Evolutionary conservation across 2,329 filamentous ascomycete species (phyloP), one percentile per base, ranked within the genome.

Genomic region (Ilyonectria mors-panacis): DNA sequence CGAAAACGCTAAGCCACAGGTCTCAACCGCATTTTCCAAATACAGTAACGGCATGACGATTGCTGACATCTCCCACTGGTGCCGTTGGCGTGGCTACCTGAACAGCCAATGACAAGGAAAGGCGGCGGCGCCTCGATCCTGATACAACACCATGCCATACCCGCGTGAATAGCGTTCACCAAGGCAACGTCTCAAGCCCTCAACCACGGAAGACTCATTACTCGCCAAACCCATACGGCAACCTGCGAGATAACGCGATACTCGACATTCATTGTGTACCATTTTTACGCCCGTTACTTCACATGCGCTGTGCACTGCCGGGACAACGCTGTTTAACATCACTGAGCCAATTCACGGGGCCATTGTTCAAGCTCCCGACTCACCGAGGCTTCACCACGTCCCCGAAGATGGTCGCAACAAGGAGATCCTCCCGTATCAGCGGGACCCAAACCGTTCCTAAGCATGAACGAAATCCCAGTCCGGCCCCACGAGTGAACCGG

Each of bases 361-460:
- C 26, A 33, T 33, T 44, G 33, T 59, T 42, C 26, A 21, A 35
- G 30, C 51, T 59, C 21, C 57, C 26, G 33, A 33, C 4, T 9
- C 71, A 35, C 28, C 53, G 48, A 60, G 45, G 17, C 73, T 51
- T 65, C 68, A 66, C 21, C 42, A 42, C 64, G 39, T 48, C 65
- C 39, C 47, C 59, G 45, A 70, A 56, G 26, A 79, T 81, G 73
- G 80, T 81, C 35, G 73, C 72, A 17, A 80, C 78, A 54, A 78
- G 82, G 44, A 78, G 80, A 23, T 84, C 82, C 3, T 79, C 83
- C 12, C 83, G 85, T 44, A 78, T 87, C 28, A 81, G 78, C 67
- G 39, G 39, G 15, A 77, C 71, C n/a, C 64, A 64, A 21, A 9
- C 59, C 26, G 58, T 76, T 17, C 44, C 60, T 9, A 67, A 68